phyloP scores from a whole-genome alignment of 2,329 filamentous ascomycete species.

The Phialophora tarda region DNA sequence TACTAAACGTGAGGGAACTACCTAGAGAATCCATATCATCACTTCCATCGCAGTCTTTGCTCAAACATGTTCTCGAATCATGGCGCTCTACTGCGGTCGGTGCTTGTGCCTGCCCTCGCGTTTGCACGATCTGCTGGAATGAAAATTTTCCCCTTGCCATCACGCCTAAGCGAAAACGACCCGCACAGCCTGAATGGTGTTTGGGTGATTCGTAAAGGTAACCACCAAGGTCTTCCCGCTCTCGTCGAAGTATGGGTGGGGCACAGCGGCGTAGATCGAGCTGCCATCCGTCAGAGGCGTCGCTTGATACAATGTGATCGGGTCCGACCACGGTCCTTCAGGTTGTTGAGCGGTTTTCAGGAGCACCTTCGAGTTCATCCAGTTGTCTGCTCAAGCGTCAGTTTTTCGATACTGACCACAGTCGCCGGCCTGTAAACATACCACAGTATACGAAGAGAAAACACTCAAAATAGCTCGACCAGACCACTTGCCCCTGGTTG shows the following conservation, averaged over 20 bases:
- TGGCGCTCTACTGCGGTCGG: background rate
- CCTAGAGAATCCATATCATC: background rate
- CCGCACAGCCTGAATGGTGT: conserved; percentile 39
- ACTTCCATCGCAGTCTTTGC: background rate
- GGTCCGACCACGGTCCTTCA: conserved; percentile 41
- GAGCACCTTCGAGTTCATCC: conserved; percentile 36
- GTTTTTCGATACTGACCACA: background rate
- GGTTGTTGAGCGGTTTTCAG: conserved; percentile 34
- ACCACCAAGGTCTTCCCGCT: conserved; percentile 39
- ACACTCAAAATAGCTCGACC: conserved; percentile 35
- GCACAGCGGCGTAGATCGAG: conserved; percentile 39
- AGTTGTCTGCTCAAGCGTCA: conserved; percentile 32
- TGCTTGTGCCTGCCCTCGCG: no score
- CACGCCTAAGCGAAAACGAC: conserved; percentile 24
- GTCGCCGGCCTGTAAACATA: conserved; percentile 10
- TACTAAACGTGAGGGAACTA: background rate
- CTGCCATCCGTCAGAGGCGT: conserved; percentile 33
- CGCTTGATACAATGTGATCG: conserved; percentile 37
- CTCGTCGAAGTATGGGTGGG: conserved; percentile 40
- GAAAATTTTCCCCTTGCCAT: background rate
- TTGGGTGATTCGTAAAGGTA: conserved; percentile 41
- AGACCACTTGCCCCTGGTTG: conserved; percentile 41
- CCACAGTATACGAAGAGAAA: conserved; percentile 41
- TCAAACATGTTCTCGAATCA: background rate
- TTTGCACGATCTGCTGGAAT: background rate